A percentile compares a stretch with the other conserved stretches of the same genome.
These are phyloP conservation scores for Lactuca saligna DNA, from an alignment of 129 eudicot genomes.

Conservation along the genomic window DNA sequence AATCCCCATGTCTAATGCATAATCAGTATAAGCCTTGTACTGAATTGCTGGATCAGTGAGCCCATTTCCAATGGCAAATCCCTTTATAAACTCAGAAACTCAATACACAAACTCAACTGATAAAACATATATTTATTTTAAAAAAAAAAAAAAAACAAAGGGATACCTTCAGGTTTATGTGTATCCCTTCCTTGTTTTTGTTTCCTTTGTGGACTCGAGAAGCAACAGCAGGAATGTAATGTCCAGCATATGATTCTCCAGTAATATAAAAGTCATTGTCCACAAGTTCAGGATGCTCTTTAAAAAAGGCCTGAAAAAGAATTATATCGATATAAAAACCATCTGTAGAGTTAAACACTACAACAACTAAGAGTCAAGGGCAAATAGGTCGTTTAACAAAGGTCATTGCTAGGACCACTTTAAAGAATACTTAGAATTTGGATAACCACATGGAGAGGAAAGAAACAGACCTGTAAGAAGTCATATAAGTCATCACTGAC, in stretches of 20 bases:
- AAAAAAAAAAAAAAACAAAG: background rate
- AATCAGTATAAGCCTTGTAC: constrained; percentile 75
- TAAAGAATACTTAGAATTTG: background rate
- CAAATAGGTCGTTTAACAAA: constrained; percentile 3
- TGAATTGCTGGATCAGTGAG: constrained; percentile 82
- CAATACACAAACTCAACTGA: constrained; percentile 9
- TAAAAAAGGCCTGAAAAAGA: constrained; percentile 60
- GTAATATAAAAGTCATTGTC: constrained; percentile 78
- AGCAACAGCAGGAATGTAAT: constrained; percentile 90
- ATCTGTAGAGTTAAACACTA: too few species aligned
- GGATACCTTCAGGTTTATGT: constrained; percentile 67
- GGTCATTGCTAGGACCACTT: background rate
- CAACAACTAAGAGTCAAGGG: background rate
- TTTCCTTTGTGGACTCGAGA: constrained; percentile 79
- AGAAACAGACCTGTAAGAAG: constrained; percentile 73
- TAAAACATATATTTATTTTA: background rate
- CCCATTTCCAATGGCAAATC: constrained; percentile 51
- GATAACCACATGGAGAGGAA: background rate
- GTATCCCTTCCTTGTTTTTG: constrained; percentile 72
- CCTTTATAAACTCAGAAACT: constrained; percentile 42
- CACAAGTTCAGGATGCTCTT: constrained; percentile 63
- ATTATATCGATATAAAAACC: background rate
- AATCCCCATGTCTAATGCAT: constrained; percentile 62
- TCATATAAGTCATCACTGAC: constrained; percentile 84
- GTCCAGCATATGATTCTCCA: constrained; percentile 98